Base-by-base conservation (phyloP, 2,329 filamentous ascomycete species). In the Stachybotrys chartarum region DNA sequence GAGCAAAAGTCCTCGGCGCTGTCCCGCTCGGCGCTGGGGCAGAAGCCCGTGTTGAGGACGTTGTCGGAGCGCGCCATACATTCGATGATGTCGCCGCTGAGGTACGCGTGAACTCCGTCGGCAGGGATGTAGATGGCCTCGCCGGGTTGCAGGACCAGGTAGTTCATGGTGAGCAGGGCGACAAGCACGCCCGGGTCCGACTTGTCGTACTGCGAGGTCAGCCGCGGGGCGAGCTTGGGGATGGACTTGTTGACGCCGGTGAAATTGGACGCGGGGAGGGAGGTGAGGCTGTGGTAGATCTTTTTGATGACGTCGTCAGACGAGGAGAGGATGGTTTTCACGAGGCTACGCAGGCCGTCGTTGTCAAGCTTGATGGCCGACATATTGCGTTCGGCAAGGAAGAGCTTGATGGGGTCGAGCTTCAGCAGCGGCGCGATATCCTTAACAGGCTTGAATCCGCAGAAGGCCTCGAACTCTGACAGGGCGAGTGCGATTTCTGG, bases 51-150 rank as follows among this genome's bases (percentile, higher is more conserved):
- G 68, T 88, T 89, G 52, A 91, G 75, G 2, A 91, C 87, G 56
- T 90, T 90, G 72, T 91, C 85, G 18, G 79, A 84, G 7, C 86
- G 79, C 1, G 87, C 87, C 87, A 91, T 91, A 70, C 87, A 90
- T 68, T 91, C 87, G 61, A 91, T 83, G 53, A 91, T 89, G 65
- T 90, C 83, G 3, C 88, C 88, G 5, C 79, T 79, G 0, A 91
- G 74, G 64, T 90, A 91, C 0, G 87, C 87, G 64, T 91, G 86
- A 54, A 90, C 87, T 5, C 85, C 86, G 60, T 90, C 86, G 1
- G 86, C 85, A 0, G 86, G 87, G 16, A 91, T 86, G 66, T 82
- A 89, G 53, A 91, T 78, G 8, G 82, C 80, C 53, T 90, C 81
- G 16, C 87, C 87, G 0, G 85, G 77, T 18, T 81, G 71, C 8